A percentile compares a stretch with the other conserved stretches of the same genome.
Evolutionary conservation across 2,329 filamentous ascomycete genomes (phyloP).

Genomic region (Cyphellophora attinorum): DNA sequence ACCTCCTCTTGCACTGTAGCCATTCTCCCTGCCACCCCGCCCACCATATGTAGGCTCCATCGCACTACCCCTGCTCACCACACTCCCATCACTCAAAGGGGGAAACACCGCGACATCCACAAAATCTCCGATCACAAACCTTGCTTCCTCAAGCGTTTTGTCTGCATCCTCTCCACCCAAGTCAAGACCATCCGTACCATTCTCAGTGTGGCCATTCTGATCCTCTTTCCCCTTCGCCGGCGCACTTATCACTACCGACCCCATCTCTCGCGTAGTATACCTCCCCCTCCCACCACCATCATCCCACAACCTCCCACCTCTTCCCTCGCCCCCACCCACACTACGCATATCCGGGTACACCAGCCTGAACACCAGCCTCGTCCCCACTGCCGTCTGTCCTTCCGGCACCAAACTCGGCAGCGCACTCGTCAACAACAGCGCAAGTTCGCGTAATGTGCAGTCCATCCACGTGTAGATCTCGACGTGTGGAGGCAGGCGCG

Average conservation of each 20-base stretch:
- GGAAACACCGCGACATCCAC: constrained; percentile 73
- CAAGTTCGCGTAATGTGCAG: constrained; percentile 73
- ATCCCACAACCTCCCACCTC: constrained; percentile 12
- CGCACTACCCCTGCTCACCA: constrained; percentile 32
- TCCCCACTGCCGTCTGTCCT: constrained; percentile 62
- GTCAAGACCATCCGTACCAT: constrained; percentile 22
- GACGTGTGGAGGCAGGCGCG: constrained; percentile 55
- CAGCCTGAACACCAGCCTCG: constrained; percentile 76
- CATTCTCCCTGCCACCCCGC: constrained; percentile 31
- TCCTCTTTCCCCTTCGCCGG: constrained; percentile 29
- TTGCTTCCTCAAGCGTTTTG: constrained; percentile 65
- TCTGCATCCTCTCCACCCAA: constrained; percentile 51
- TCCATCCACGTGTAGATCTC: constrained; percentile 79
- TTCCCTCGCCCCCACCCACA: constrained; percentile 24
- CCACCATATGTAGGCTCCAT: constrained; percentile 24
- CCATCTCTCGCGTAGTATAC: constrained; percentile 72
- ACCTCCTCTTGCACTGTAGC: constrained; percentile 29
- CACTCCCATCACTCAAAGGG: constrained; percentile 62
- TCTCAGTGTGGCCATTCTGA: constrained; percentile 22
- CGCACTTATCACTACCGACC: constrained; percentile 63
- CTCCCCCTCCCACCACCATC: constrained; percentile 38
- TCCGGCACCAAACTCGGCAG: constrained; percentile 61
- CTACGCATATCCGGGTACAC: constrained; percentile 66
- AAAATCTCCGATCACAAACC: constrained; percentile 84
- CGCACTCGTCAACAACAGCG: constrained; percentile 62